Conservation (phyloP, 2,329 filamentous ascomycete species). For the Fusarium bulbicola region DNA sequence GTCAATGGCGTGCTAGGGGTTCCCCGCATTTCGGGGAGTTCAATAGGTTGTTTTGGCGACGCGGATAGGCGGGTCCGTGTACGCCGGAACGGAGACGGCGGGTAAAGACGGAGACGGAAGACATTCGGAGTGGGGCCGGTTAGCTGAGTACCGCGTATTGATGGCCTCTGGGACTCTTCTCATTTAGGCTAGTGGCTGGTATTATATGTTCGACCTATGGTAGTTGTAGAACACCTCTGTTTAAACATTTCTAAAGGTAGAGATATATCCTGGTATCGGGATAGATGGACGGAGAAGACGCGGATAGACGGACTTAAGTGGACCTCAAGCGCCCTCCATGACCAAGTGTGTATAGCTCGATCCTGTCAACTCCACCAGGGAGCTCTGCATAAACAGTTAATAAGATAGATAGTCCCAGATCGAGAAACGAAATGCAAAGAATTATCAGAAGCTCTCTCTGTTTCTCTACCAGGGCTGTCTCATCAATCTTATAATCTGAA, state of each 20-base stretch:
- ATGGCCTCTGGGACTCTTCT: neutral
- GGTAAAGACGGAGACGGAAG: neutral
- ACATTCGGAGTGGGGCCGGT: neutral
- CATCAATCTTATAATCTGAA: neutral
- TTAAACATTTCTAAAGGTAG: neutral
- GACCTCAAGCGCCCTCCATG: neutral
- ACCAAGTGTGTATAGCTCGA: neutral
- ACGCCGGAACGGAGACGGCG: neutral
- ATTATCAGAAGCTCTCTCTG: neutral
- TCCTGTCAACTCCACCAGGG: neutral
- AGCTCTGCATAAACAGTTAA: neutral
- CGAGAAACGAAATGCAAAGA: neutral
- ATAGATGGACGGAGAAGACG: neutral
- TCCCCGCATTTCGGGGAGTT: neutral
- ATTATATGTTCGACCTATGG: neutral
- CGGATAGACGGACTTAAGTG: constrained; percentile 1
- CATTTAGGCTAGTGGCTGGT: too few species aligned
- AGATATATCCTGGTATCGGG: neutral
- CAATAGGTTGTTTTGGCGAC: neutral
- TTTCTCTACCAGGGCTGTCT: neutral
- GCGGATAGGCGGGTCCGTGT: neutral
- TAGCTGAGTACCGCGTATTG: neutral
- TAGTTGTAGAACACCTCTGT: neutral
- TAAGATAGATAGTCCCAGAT: neutral
- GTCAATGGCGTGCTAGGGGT: neutral